Base-by-base conservation (phyloP, 768 basidiomycete genomes). In the Mycena epipterygia region DNA sequence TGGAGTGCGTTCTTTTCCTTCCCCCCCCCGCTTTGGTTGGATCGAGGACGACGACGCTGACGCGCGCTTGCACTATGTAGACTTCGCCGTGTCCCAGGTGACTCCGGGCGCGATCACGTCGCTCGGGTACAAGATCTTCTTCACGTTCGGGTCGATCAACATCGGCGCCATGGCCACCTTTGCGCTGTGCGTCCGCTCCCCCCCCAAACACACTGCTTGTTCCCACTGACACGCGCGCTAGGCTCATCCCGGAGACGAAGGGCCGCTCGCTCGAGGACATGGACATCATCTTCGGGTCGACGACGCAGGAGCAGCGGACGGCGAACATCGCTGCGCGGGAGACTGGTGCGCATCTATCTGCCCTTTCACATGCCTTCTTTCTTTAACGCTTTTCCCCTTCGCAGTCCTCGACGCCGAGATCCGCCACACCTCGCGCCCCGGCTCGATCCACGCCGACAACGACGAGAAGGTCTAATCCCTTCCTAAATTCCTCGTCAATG, bases 131-230 rank as follows among this genome's bases (percentile, higher is more conserved):
- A 93, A 94, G 80, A 83, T 94, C 62, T 94, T 94, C 84, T 79
- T 94, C 75, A 88, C 93, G 86, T 94, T 94, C 76, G 93, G 84
- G 2, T 82, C 92, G 39, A 87, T 95, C 79, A 93, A 95, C 80
- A 83, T 94, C 48, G 88, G 84, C 52, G 93, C 87, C 17, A 91
- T 93, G 90, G 90, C 83, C 29, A 77, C 84, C 17, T 94, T 95
- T 79, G 83, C 93, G 0, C 77, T 91, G 90, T 93, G 70, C 73
- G 87, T 80, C 5, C 42, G 11, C 21, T 30, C 42, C 16, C n/a
- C n/a, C 37, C 21, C 19, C 19, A 5, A 44, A n/a, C n/a, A n/a
- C n/a, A 11, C 21, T 44, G 11, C 46, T 25, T 21, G 11, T 9
- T 48, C 16, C 9, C 8, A 23, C 11, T 56, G n/a, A 7, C 3